Percentiles rank a stretch among this genome's conserved stretches.
phyloP scores from a whole-genome alignment of 805 yeast species.

The Candida golubevii region DNA sequence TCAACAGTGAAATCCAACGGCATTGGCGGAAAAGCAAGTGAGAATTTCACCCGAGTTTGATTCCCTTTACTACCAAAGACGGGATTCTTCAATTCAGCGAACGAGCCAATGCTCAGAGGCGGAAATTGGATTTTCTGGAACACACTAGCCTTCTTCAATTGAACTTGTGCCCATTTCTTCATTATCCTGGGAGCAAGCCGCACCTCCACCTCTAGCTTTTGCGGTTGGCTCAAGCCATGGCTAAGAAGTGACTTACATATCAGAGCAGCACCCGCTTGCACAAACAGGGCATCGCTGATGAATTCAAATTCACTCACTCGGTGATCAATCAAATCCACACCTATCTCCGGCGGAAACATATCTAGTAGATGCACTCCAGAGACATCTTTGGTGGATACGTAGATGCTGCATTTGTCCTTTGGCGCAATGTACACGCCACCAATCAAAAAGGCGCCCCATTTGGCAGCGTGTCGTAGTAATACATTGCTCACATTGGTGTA shows the following conservation, averaged over 20 bases:
- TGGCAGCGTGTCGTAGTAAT: slow-evolving; percentile 20
- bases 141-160: slow-evolving; percentile 16
- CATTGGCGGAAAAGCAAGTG: not conserved
- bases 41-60: not conserved
- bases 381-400: slow-evolving; percentile 10
- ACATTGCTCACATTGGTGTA: slow-evolving; percentile 24
- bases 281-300: slow-evolving; percentile 18
- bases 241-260: slow-evolving; percentile 6
- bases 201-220: slow-evolving; percentile 20
- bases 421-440: slow-evolving; percentile 25
- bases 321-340: slow-evolving; percentile 19
- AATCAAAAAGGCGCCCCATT: slow-evolving; percentile 19
- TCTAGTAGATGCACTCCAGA: slow-evolving; percentile 22
- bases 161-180: slow-evolving; percentile 15
- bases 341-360: slow-evolving; percentile 24
- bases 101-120: not conserved
- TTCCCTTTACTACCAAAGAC: not conserved
- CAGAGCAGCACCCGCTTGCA: slow-evolving; percentile 16
- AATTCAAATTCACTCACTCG: slow-evolving; percentile 23
- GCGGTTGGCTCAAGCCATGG: slow-evolving; percentile 6
- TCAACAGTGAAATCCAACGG: slow-evolving; percentile 14
- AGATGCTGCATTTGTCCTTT: slow-evolving; percentile 18
- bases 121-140: slow-evolving; percentile 5
- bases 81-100: not conserved
- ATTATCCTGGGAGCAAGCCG: slow-evolving; percentile 18